These are phyloP conservation scores for Pythium sukuiense DNA, from an alignment of 352 stramenopile genomes.

Conservation along the genomic window DNA sequence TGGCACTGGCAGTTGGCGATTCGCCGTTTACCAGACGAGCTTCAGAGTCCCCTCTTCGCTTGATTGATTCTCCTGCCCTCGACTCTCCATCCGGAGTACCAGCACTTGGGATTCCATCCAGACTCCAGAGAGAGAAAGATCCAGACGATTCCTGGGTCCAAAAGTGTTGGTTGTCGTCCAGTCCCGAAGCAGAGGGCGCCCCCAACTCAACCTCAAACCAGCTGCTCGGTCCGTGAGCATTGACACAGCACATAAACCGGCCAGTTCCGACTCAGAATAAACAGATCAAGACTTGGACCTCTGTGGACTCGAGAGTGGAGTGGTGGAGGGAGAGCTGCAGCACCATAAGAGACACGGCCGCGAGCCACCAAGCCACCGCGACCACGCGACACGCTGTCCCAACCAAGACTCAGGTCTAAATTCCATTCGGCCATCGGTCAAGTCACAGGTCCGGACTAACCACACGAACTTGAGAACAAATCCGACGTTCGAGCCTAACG, in stretches of 20 bases:
- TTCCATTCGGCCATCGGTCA: conserved; percentile 4
- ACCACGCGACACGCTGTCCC: conserved; percentile 15
- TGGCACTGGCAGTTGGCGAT: conserved; percentile 7
- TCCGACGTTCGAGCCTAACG: background rate
- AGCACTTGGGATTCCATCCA: background rate
- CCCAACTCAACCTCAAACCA: conserved; percentile 17
- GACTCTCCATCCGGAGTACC: background rate
- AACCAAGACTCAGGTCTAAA: conserved; percentile 6
- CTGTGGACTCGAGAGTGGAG: conserved; percentile 1
- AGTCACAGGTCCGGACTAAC: background rate
- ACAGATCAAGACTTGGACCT: conserved; percentile 25
- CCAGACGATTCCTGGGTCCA: background rate
- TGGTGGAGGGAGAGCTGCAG: conserved; percentile 22
- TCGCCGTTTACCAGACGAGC: conserved; percentile 4
- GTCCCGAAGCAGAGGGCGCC: background rate
- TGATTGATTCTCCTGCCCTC: background rate
- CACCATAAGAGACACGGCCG: conserved; percentile 26
- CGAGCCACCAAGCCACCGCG: conserved; percentile 1
- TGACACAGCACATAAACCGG: conserved; percentile 16
- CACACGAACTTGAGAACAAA: conserved; percentile 2
- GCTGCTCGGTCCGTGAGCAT: conserved; percentile 14
- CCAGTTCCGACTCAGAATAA: conserved; percentile 29
- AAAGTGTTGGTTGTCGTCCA: background rate
- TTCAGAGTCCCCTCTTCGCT: background rate
- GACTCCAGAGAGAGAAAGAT: background rate